Percentiles rank a stretch among this genome's conserved stretches.
Conservation (phyloP, 2,329 filamentous ascomycete species). For the Calonectria pseudoturangicola region DNA sequence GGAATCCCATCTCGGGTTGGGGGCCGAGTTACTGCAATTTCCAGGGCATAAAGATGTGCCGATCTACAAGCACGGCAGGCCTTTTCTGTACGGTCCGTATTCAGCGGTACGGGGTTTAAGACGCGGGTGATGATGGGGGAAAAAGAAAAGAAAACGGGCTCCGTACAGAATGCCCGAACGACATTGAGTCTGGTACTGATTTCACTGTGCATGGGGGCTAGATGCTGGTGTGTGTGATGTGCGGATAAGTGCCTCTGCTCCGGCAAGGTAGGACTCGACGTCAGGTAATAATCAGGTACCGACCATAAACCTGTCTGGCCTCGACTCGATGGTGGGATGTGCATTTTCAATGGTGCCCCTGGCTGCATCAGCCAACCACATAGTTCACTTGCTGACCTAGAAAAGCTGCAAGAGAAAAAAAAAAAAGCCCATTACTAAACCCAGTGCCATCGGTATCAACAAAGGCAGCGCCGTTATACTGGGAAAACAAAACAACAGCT, state of each 20-base stretch:
- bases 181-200: constrained; percentile 14
- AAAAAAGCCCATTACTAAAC: not conserved
- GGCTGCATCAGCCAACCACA: constrained; percentile 25
- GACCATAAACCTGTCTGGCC: constrained; percentile 32
- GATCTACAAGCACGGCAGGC: constrained; percentile 22
- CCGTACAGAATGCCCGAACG: not conserved
- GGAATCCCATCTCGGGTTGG: constrained; percentile 20
- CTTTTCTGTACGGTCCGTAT: not conserved
- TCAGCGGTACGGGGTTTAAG: not conserved
- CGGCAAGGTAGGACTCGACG: constrained; percentile 26
- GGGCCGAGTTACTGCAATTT: constrained; percentile 34
- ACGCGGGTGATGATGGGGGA: not conserved
- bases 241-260: constrained; percentile 17
- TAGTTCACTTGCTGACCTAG: not conserved
- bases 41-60: constrained; percentile 36
- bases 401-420: constrained; percentile 1
- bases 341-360: constrained; percentile 28
- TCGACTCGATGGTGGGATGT: constrained; percentile 32
- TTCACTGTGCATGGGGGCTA: constrained; percentile 10
- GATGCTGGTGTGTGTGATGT: constrained; percentile 7
- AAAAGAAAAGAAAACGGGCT: constrained; percentile 1
- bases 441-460: constrained; percentile 1
- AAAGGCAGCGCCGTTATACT: not conserved
- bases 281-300: constrained; percentile 44
- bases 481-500: not conserved